Evolutionary conservation across 495 filamentous ascomycete genomes (phyloP).

Genomic region (Echria macrotheca): DNA sequence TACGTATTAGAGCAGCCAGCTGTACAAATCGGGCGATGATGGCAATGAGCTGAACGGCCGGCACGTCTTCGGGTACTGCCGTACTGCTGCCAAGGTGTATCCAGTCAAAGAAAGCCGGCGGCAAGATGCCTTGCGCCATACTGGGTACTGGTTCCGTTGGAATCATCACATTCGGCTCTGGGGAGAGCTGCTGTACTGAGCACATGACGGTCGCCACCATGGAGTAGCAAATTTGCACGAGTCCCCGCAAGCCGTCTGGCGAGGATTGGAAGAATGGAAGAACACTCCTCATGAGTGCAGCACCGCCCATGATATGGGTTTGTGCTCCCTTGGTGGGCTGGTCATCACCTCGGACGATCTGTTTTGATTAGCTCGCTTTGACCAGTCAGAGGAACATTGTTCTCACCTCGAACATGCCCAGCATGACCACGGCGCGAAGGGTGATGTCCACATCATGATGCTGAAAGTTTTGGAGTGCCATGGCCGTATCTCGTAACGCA

Average conservation of each 20-base stretch:
- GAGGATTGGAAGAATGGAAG: constrained; percentile 24
- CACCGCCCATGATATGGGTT: constrained; percentile 42
- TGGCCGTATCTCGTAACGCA: constrained; percentile 33
- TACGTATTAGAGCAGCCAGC: constrained; percentile 25
- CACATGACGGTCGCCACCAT: constrained; percentile 29
- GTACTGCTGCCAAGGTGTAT: constrained; percentile 26
- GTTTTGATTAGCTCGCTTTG: background rate
- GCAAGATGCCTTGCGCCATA: constrained; percentile 28
- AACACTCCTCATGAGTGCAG: constrained; percentile 35
- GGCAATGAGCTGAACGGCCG: constrained; percentile 28
- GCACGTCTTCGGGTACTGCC: constrained; percentile 19
- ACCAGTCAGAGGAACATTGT: background rate
- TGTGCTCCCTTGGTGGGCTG: constrained; percentile 29
- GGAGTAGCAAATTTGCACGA: constrained; percentile 40
- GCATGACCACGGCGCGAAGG: constrained; percentile 35
- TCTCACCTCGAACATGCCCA: constrained; percentile 45
- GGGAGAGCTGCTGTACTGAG: constrained; percentile 15
- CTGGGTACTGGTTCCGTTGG: constrained; percentile 19
- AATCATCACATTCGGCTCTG: constrained; percentile 15
- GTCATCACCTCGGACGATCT: constrained; percentile 19
- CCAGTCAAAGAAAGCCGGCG: constrained; percentile 33
- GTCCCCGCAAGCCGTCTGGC: constrained; percentile 27
- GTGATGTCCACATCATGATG: constrained; percentile 24
- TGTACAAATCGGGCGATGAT: constrained; percentile 31
- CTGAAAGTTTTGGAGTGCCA: constrained; percentile 25